Evolutionary conservation across 202 grass and related monocot genomes (phyloP), one percentile per base, ranked within the genome.

Genomic region (Miscanthus sacchariflorus): DNA sequence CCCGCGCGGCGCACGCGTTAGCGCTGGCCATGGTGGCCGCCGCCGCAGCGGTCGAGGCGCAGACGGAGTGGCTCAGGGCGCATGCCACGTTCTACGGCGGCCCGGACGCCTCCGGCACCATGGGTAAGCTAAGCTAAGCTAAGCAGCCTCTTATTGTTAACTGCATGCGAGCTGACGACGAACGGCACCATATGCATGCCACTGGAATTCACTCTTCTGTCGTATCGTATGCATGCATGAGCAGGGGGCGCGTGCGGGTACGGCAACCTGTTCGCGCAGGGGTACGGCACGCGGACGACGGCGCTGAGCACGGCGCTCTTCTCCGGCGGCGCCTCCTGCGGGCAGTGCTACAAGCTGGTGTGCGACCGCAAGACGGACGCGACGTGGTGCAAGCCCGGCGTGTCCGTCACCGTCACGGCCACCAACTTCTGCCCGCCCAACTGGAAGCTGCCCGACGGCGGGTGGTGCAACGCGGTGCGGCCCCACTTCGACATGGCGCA

Each of bases 371-470:
- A 80, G 68, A 18, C 75, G 33, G 81, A 85, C 19, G 21, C 24
- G 1, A 38, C 48, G 43, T 95, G 88, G 79, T 97, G 95, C 79
- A 77, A 42, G 61, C 77, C 79, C 0, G 92, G 85, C 12, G 79
- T 66, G 1, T 85, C 92, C 7, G 91, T 95, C 1, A 91, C 81
- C 12, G 80, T 95, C 3, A 89, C 90, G 0, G 88, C 65, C 5
- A 95, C 91, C 6, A 95, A 95, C 84, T 88, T 86, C 50, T 95
- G 91, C 81, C 91, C 91, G 24, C 90, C 93, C 40, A 94, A 94
- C 84, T 76, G 28, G 15, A 12, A 8, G 4, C 78, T 86, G 0
- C 76, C 87, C 5, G 81, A 71, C 17, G 93, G 93, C 9, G 93
- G 93, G 0, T 95, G 93, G 93, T 95, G 93, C 84, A 95, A 95